Evolutionary conservation across 2,329 filamentous ascomycete genomes (phyloP), one percentile per base, ranked within the genome.

Genomic region (Xylariomycetidae sp.): DNA sequence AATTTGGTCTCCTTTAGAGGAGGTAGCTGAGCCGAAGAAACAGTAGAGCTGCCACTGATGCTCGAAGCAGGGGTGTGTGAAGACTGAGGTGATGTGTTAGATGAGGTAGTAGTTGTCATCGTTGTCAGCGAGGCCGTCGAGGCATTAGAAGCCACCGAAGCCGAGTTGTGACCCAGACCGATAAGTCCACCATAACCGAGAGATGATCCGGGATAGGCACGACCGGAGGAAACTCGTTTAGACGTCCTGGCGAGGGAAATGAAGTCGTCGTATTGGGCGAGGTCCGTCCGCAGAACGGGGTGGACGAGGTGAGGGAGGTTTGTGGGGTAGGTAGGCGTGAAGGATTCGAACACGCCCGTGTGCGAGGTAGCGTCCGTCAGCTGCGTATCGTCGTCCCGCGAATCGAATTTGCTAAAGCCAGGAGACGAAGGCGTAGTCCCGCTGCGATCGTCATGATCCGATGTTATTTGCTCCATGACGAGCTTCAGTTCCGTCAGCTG

Each of bases 1-100:
- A 96, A 98, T 44, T 84, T 86, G 18, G 84, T 86, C 36, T 96
- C 92, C 53, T 92, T 94, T 25, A 98, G 64, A 4, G 80, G 78
- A 3, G 75, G 78, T 20, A 75, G 51, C 14, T 57, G 56, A 26
- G 55, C 56, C 13, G 53, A 53, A 20, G 59, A 46, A 23, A 59
- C 46, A 16, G 53, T 50, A 3, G 71, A 71, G 29, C 54, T 54
- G 10, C 60, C 55, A 47, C 71, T 75, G 24, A 64, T 50, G 6
- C 59, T 68, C 31, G 66, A 80, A 46, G 70, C 73, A 28, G 68
- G 74, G 5, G 67, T 79, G 42, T 64, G 74, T 20, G 72, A 79
- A 35, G 72, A 78, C 41, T 72, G 70, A 6, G 77, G 74, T 13
- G 74, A 70, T 18, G 69, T 72, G 24, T 64, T 63, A 3, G 68